Evolutionary conservation across 228 moss, liverwort and hornwort species (phyloP).

Genomic region (Sphagnum magellanicum): DNA sequence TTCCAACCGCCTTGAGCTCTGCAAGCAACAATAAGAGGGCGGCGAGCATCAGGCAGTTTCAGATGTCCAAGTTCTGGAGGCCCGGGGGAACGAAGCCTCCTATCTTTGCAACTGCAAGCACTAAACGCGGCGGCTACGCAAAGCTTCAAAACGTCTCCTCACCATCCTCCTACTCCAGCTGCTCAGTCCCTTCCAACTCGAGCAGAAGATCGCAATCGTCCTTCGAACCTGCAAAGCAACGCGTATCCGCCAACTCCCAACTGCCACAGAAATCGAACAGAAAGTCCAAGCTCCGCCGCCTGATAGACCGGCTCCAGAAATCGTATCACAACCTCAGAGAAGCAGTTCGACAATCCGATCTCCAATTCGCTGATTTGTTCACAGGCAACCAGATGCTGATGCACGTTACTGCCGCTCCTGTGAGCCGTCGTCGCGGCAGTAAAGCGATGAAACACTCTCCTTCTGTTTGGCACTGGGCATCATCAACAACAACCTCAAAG

Average conservation of each 20-base stretch:
- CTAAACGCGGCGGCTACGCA: too few relatives aligned
- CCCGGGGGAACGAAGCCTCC: constrained; percentile 1
- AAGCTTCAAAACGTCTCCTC: too few relatives aligned
- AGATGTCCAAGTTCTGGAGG: constrained; percentile 11
- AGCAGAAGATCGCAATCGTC: not conserved
- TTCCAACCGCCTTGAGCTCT: not conserved
- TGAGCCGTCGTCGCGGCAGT: constrained; percentile 5
- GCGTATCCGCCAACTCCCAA: not conserved
- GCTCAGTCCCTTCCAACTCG: not conserved
- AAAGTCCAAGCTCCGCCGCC: constrained; percentile 10
- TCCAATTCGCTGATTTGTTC: constrained; percentile 25
- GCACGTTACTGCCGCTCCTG: constrained; percentile 22
- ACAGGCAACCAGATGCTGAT: constrained; percentile 18
- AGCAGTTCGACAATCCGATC: constrained; percentile 17
- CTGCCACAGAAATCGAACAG: constrained; percentile 3
- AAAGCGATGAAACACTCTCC: constrained; percentile 7
- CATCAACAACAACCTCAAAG: too few relatives aligned
- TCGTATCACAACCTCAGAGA: constrained; percentile 18
- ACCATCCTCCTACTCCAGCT: not conserved
- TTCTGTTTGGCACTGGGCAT: constrained; percentile 11
- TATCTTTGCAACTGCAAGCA: too few relatives aligned
- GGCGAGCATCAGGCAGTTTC: not conserved
- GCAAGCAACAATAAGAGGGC: constrained; percentile 17
- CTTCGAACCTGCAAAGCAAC: not conserved
- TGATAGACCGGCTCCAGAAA: constrained; percentile 17